Conservation (phyloP, 331 rosid species). For the Acacia concinna region DNA sequence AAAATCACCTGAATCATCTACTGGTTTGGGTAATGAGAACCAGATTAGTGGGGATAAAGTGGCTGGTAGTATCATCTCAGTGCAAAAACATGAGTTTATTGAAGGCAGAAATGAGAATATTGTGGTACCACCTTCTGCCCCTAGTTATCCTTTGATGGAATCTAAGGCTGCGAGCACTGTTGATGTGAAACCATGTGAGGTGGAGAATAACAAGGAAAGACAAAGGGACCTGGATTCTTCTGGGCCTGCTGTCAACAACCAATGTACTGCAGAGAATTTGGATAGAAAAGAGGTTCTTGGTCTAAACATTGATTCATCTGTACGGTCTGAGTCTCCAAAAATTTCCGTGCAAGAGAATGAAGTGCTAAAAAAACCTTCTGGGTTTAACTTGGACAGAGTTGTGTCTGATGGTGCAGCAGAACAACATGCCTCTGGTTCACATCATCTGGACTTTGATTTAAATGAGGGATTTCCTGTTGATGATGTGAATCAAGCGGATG, state of each 20-base stretch:
- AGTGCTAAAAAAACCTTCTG: slow-evolving; percentile 37
- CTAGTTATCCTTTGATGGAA: slow-evolving; percentile 37
- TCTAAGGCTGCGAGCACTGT: slow-evolving; percentile 39
- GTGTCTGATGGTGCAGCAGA: slow-evolving; percentile 52
- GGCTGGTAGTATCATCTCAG: slow-evolving; percentile 27
- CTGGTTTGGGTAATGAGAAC: slow-evolving; percentile 38
- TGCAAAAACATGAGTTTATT: slow-evolving; percentile 37
- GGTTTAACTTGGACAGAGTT: slow-evolving; percentile 38
- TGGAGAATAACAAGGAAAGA: slow-evolving; percentile 35
- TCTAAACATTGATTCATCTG: slow-evolving; percentile 36
- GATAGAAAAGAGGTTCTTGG: slow-evolving; percentile 38
- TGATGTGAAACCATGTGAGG: slow-evolving; percentile 30
- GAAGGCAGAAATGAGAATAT: slow-evolving; percentile 43
- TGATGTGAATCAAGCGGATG: slow-evolving; percentile 48
- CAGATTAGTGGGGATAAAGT: slow-evolving; percentile 32
- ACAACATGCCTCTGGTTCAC: slow-evolving; percentile 32
- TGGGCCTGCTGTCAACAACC: slow-evolving; percentile 31
- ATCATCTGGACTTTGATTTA: slow-evolving; percentile 68
- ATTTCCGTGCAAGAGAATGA: slow-evolving; percentile 47
- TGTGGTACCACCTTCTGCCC: slow-evolving; percentile 33
- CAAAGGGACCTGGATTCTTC: slow-evolving; percentile 29
- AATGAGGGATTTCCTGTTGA: slow-evolving; percentile 83
- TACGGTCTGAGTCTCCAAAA: slow-evolving; percentile 32
- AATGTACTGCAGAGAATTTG: slow-evolving; percentile 41
- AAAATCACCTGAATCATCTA: slow-evolving; percentile 37